Evolutionary conservation across 2,329 filamentous ascomycete species (phyloP).

Genomic region (Albifimbria verrucaria): DNA sequence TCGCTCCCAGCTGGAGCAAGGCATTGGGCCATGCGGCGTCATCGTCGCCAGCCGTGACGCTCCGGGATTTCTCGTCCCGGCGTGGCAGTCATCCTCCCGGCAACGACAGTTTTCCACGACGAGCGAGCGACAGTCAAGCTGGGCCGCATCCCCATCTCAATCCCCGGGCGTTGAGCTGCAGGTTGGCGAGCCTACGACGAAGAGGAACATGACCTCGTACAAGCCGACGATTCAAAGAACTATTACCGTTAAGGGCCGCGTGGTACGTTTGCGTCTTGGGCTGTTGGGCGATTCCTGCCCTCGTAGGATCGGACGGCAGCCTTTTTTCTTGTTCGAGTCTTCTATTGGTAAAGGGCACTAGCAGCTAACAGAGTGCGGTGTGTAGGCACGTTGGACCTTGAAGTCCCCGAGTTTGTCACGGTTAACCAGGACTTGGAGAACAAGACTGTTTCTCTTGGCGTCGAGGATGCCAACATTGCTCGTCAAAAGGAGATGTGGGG

Average conservation of each 20-base stretch:
- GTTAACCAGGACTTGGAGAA: constrained; percentile 64
- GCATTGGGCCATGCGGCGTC: constrained; percentile 55
- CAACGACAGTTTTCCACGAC: constrained; percentile 65
- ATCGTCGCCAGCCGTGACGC: constrained; percentile 44
- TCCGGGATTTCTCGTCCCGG: constrained; percentile 73
- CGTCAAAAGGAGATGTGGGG: constrained; percentile 96
- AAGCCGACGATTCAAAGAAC: constrained; percentile 61
- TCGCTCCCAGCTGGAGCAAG: constrained; percentile 60
- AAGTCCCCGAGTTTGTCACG: constrained; percentile 74
- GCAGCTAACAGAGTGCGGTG: not conserved
- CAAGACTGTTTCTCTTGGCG: constrained; percentile 63
- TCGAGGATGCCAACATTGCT: constrained; percentile 65
- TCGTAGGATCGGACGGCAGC: too few species aligned
- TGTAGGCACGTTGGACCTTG: constrained; percentile 71
- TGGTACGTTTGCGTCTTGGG: constrained; percentile 45
- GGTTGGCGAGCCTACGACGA: constrained; percentile 58
- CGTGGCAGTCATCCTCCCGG: constrained; percentile 49
- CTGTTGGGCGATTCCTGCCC: not conserved
- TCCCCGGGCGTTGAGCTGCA: constrained; percentile 81
- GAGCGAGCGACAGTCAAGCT: constrained; percentile 68
- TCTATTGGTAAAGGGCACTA: not conserved
- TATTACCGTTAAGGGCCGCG: constrained; percentile 75
- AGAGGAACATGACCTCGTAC: constrained; percentile 55
- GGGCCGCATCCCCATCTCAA: constrained; percentile 73
- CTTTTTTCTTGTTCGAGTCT: too few species aligned